These are phyloP conservation scores for Talaromyces trachyspermus DNA, from an alignment of 495 filamentous ascomycete species.

Conservation along the genomic window DNA sequence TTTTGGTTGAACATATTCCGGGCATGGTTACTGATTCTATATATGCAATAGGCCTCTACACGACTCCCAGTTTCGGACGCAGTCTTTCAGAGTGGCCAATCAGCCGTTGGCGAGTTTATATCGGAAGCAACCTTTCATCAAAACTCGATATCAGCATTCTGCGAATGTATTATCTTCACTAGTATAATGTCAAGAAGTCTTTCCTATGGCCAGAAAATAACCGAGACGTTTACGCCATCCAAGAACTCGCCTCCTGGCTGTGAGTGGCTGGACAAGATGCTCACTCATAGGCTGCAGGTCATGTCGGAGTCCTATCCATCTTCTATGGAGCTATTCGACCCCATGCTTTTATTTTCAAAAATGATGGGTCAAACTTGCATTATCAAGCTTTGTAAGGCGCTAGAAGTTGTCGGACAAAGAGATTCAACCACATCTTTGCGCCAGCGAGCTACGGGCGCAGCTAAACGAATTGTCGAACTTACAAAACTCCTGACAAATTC, in stretches of 20 bases:
- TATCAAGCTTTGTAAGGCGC: constrained; percentile 30
- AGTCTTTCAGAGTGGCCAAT: constrained; percentile 41
- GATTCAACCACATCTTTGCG: constrained; percentile 16
- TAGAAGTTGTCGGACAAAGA: neutral
- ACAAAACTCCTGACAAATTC: too few relatives aligned
- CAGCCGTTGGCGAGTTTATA: constrained; percentile 30
- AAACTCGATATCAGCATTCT: constrained; percentile 30
- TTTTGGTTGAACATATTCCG: neutral
- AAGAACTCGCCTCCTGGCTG: constrained; percentile 38
- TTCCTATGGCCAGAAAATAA: too few relatives aligned
- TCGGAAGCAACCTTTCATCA: constrained; percentile 25
- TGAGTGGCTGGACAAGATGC: constrained; percentile 37
- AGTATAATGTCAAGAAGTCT: too few relatives aligned
- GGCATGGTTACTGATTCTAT: neutral
- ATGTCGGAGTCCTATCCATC: constrained; percentile 23
- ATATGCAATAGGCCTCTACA: constrained; percentile 14
- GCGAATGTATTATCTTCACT: constrained; percentile 38
- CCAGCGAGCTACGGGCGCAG: constrained; percentile 25
- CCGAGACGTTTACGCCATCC: too few relatives aligned
- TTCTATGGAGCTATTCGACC: too few relatives aligned
- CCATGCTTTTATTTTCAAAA: constrained; percentile 33
- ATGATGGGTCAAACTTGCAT: constrained; percentile 37
- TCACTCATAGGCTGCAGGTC: constrained; percentile 27
- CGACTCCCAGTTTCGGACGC: constrained; percentile 40
- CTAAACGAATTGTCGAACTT: constrained; percentile 33